Base-by-base conservation (phyloP, 2,329 filamentous ascomycete species). In the Fusarium sp. region DNA sequence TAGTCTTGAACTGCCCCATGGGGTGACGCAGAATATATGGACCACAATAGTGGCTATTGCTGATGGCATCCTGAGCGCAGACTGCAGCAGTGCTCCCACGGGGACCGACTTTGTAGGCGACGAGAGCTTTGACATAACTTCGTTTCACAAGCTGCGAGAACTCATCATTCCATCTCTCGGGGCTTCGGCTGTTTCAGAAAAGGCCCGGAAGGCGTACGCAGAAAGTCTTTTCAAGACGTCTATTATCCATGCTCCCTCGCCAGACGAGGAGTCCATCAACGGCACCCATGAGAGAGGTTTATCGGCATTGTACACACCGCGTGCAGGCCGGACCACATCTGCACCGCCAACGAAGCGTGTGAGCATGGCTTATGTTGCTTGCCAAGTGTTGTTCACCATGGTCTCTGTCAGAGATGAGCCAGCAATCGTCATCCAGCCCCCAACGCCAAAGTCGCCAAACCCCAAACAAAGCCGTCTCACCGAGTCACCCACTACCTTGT, bases 211-310 rank as follows among this genome's bases (percentile, higher is more conserved):
- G 49, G 77, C 84, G 1, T 97, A 93, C 69, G 86, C 89, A 0
- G 84, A 88, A 63, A 89, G 87, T 21, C 82, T 99, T 1, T 96
- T 98, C 77, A 82, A 83, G 41, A 91, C 87, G 27, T 97, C 93
- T 1, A 86, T 97, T 53, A 87, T 97, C 46, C 92, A 97, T 72
- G 75, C 82, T 1, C 84, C 87, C 0, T 76, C 81, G 0, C 79
- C 79, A 1, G 73, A 76, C 0, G 87, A 92, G 63, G 80, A 82
- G 11, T 79, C 72, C 79, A 90, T 80, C 64, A 77, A 67, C 59
- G 81, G 46, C 68, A 78, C 51, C 58, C 79, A 66, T 19, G 72
- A 75, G 21, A 78, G 82, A 3, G 86, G 86, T 1, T 79, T 96
- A 3, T 60, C 69, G 1, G 66, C 70, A 11, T 78, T 97, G 6